phyloP scores from a whole-genome alignment of 202 grass and related monocot genomes.

The Elaeis oleifera region DNA sequence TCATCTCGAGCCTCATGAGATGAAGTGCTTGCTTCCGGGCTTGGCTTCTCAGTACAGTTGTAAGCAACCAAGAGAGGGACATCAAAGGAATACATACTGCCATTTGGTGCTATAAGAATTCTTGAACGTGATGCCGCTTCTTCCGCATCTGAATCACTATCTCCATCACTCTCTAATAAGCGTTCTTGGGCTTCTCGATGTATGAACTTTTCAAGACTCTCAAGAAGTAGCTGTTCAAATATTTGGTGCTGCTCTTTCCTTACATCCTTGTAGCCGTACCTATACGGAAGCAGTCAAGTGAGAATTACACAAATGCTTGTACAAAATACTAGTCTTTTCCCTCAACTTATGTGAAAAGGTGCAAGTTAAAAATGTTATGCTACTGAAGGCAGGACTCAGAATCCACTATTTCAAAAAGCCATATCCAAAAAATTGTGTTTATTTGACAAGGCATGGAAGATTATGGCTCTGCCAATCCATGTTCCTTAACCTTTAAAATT shows the following conservation, averaged over 20 bases:
- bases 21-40: slow-evolving; percentile 40
- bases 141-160: slow-evolving; percentile 55
- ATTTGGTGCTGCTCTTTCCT: slow-evolving; percentile 72
- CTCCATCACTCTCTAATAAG: slow-evolving; percentile 63
- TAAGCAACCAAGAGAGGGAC: slow-evolving; percentile 43
- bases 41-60: slow-evolving; percentile 23
- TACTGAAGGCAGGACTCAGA: too few species aligned
- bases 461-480: too few species aligned
- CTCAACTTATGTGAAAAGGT: too few species aligned
- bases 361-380: too few species aligned
- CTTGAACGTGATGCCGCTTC: slow-evolving; percentile 45
- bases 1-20: slow-evolving; percentile 38
- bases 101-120: slow-evolving; percentile 63
- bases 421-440: too few species aligned
- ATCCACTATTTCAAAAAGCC: too few species aligned
- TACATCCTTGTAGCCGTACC: slow-evolving; percentile 97
- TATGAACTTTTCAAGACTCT: slow-evolving; percentile 91
- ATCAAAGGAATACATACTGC: slow-evolving; percentile 52
- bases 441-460: too few species aligned
- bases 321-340: too few species aligned
- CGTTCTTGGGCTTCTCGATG: slow-evolving; percentile 84
- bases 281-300: slow-evolving; percentile 27
- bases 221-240: slow-evolving; percentile 82
- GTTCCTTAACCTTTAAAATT: too few species aligned
- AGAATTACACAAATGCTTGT: neutral